Evolutionary conservation across 1,284 basidiomycete species (phyloP).

Genomic region (Stygiomarasmius scandens): DNA sequence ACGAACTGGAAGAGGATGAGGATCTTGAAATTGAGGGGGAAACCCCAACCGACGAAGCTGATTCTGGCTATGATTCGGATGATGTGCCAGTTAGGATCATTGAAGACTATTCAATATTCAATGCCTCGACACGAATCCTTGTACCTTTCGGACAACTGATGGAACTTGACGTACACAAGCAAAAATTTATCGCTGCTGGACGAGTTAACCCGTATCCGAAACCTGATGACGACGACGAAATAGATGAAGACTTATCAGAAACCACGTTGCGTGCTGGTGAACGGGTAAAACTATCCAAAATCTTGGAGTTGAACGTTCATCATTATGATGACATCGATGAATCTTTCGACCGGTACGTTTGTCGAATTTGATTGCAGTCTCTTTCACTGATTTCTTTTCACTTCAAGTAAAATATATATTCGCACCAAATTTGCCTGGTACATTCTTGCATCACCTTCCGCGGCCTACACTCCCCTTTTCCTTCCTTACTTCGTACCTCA

Average conservation of each 20-base stretch:
- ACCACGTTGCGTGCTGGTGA: slow-evolving; percentile 25
- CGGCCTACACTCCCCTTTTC: slow-evolving; percentile 45
- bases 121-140: slow-evolving; percentile 34
- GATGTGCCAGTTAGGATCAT: slow-evolving; percentile 38
- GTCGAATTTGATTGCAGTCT: neutral
- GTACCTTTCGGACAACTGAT: slow-evolving; percentile 41
- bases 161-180: slow-evolving; percentile 20
- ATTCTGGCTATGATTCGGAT: slow-evolving; percentile 8
- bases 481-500: slow-evolving; percentile 49
- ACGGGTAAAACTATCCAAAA: slow-evolving; percentile 43
- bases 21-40: slow-evolving; percentile 41
- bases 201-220: slow-evolving; percentile 23
- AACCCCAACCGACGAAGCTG: slow-evolving; percentile 27
- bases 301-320: slow-evolving; percentile 54
- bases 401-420: slow-evolving; percentile 43
- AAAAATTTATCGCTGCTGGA: slow-evolving; percentile 35
- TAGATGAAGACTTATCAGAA: slow-evolving; percentile 15
- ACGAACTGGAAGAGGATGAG: slow-evolving; percentile 40
- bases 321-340: slow-evolving; percentile 27
- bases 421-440: slow-evolving; percentile 59
- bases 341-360: slow-evolving; percentile 40
- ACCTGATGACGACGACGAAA: slow-evolving; percentile 25
- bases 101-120: slow-evolving; percentile 52
- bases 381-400: slow-evolving; percentile 5
- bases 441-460: slow-evolving; percentile 53